These are phyloP conservation scores for Suillus subalutaceus DNA, from an alignment of 768 basidiomycete genomes.

Conservation along the genomic window DNA sequence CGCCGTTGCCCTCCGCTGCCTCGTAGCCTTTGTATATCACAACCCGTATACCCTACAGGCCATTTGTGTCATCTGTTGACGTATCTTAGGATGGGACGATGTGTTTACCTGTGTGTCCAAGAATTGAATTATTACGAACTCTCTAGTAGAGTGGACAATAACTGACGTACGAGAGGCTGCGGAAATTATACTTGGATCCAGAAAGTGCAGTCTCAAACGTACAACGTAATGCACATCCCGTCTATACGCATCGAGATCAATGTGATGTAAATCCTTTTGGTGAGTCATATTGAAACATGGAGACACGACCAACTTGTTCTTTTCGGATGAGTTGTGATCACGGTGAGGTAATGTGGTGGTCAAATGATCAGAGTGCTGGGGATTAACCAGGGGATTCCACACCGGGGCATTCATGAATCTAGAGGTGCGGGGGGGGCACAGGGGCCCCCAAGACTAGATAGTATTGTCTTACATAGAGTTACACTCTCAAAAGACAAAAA, in stretches of 20 bases:
- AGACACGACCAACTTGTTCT: not conserved
- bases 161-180: not conserved
- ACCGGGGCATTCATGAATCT: too few relatives aligned
- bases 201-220: not conserved
- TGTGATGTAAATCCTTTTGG: not conserved
- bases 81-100: slow-evolving; percentile 15
- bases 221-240: not conserved
- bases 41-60: slow-evolving; percentile 28
- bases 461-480: too few relatives aligned
- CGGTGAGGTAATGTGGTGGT: too few relatives aligned
- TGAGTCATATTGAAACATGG: not conserved
- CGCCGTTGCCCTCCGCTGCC: slow-evolving; percentile 29
- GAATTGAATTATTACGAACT: not conserved
- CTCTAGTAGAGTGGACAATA: not conserved
- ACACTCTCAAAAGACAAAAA: too few relatives aligned
- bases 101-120: slow-evolving; percentile 7
- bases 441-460: too few relatives aligned
- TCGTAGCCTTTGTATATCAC: slow-evolving; percentile 18
- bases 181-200: not conserved
- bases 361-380: too few relatives aligned
- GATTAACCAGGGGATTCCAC: too few relatives aligned
- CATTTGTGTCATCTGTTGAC: slow-evolving; percentile 11
- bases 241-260: not conserved
- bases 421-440: too few relatives aligned
- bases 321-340: not conserved